Base-by-base conservation (phyloP, 306 rosid species). In the Pyrus pyrifolia region DNA sequence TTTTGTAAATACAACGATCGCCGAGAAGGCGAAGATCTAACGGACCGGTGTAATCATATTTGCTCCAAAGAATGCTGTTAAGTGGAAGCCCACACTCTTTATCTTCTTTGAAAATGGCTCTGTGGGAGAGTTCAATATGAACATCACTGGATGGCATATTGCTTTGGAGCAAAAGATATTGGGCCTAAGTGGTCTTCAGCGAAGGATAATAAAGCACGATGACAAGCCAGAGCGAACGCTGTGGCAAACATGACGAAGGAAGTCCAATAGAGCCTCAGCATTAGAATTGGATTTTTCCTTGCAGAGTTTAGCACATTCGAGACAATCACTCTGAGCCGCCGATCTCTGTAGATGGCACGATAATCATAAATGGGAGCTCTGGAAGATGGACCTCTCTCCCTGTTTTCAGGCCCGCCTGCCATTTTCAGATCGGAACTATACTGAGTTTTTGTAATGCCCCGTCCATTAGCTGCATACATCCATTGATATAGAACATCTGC, bases 211-310 rank as follows among this genome's bases (percentile, higher is more conserved):
- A 89, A 17, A 52, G 71, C 67, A 71, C 85, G 84, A 55, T 89
- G 96, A 72, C 89, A 90, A 83, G 98, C 97, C 87, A 83, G 22
- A 70, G 88, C 84, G 25, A 91, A 86, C 76, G 97, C 94, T 71
- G 83, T 85, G 58, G 85, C 67, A 21, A 82, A 62, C 81, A 86
- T 81, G 42, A 85, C 69, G 65, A 85, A 67, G 78, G 96, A 92
- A 69, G 88, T 81, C 96, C 89, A 95, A 78, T 45, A 89, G 73
- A 95, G 83, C 76, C 87, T 89, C 83, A 92, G 67, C 85, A 86
- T 83, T 85, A 92, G 70, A 58, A 74, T 4, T 61, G 88, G 93
- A 68, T 87, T 79, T 60, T 77, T 85, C 60, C 93, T 89, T 2
- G 89, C 89, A 5, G 98, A 90, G 80, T 84, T 87, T 14, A 95